Conservation (phyloP, 1,139 yeast genomes). For the Candida neerlandica region DNA sequence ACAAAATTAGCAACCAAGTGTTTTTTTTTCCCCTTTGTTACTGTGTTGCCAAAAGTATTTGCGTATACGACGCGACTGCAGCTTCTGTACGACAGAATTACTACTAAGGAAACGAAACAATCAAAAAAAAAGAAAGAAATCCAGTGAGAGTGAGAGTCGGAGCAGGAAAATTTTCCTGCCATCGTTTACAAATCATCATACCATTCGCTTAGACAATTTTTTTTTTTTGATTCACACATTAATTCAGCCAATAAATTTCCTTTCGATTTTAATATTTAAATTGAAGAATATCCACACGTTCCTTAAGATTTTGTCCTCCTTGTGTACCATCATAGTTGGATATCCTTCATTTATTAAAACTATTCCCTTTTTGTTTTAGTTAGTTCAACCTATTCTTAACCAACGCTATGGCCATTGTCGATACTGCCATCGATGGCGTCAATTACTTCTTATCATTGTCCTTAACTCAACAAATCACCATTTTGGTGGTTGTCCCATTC, state of each 20-base stretch:
- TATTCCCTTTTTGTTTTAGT: background rate
- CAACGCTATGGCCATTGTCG: slow-evolving; percentile 31
- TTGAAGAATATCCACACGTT: background rate
- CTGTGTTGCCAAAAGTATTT: background rate
- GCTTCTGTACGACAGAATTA: too few species aligned
- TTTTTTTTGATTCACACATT: background rate
- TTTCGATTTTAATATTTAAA: slow-evolving; percentile 2
- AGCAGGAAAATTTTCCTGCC: background rate
- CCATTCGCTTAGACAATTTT: background rate
- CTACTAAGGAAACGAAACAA: too few species aligned
- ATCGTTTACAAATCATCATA: slow-evolving; percentile 4
- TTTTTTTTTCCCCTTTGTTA: background rate
- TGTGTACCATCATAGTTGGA: background rate
- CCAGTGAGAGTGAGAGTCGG: background rate
- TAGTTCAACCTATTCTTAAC: slow-evolving; percentile 2
- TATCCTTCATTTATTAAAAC: background rate
- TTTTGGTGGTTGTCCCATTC: slow-evolving; percentile 50
- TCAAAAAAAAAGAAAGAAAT: too few species aligned
- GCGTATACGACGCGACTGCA: background rate
- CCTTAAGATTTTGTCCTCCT: background rate
- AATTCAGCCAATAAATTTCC: background rate
- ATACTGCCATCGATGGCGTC: slow-evolving; percentile 22
- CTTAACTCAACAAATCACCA: slow-evolving; percentile 34
- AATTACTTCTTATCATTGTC: slow-evolving; percentile 29
- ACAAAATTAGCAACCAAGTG: background rate